Evolutionary conservation across 345 rosid genomes (phyloP).

Genomic region (Eucalyptus curtisii): DNA sequence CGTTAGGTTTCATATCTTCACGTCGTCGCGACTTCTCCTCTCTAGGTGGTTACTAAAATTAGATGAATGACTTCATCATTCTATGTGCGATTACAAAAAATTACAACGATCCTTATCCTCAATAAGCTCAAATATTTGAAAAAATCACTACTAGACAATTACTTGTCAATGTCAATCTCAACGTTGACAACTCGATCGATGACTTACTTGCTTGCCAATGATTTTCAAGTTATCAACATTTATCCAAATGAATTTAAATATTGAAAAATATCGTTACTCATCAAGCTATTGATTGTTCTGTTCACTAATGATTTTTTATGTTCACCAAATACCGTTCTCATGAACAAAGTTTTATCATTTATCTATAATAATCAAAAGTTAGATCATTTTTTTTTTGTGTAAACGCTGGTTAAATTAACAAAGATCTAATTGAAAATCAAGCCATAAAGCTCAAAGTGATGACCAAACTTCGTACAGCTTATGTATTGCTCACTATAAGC

Average conservation of each 20-base stretch:
- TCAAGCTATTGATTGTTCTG: rapidly evolving
- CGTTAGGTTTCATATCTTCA: background rate
- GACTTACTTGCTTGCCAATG: background rate
- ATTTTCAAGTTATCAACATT: background rate
- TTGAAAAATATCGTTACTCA: background rate
- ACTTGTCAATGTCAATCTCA: background rate
- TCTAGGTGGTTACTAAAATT: background rate
- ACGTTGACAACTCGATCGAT: rapidly evolving
- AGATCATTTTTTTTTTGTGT: too few relatives aligned
- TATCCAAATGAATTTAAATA: background rate
- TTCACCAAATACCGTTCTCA: rapidly evolving
- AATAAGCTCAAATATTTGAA: background rate
- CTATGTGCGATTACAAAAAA: background rate
- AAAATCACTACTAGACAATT: background rate
- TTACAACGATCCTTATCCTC: rapidly evolving
- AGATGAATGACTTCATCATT: background rate
- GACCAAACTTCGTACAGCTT: background rate
- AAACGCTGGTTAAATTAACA: too few relatives aligned
- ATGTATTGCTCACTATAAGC: background rate
- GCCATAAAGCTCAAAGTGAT: background rate
- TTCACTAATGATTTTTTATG: rapidly evolving
- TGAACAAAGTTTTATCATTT: too few relatives aligned
- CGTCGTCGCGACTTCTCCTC: background rate
- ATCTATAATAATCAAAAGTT: too few relatives aligned
- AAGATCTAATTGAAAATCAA: background rate